These are phyloP conservation scores for Aspergillus uvarum DNA, from an alignment of 2,329 filamentous ascomycete species.

Conservation along the genomic window DNA sequence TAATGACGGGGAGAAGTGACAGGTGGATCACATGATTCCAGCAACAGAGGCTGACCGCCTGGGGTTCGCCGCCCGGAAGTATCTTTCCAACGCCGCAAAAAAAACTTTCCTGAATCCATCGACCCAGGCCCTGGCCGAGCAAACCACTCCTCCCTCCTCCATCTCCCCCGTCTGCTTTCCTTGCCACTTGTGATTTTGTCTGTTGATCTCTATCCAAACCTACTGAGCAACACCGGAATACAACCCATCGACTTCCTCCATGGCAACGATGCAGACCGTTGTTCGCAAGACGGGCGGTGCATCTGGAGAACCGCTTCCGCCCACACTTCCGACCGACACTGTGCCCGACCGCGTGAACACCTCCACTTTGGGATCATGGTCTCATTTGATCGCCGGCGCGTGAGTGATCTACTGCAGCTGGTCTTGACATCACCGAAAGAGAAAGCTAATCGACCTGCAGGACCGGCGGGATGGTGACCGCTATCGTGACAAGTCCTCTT, in stretches of 20 bases:
- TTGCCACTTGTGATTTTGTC: neutral
- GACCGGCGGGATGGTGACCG: slow-evolving; percentile 78
- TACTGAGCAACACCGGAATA: neutral
- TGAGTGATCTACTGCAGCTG: slow-evolving; percentile 22
- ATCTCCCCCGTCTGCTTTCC: neutral
- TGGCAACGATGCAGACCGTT: slow-evolving; percentile 12
- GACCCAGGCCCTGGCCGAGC: neutral
- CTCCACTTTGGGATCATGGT: slow-evolving; percentile 23
- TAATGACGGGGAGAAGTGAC: neutral
- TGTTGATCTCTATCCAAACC: neutral
- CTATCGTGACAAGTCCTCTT: slow-evolving; percentile 86
- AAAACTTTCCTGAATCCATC: slow-evolving; percentile 2
- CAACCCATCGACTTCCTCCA: neutral
- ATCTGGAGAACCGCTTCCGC: slow-evolving; percentile 10
- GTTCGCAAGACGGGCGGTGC: slow-evolving; percentile 6
- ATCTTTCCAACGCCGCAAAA: slow-evolving; percentile 5
- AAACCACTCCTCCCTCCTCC: neutral
- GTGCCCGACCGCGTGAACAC: neutral
- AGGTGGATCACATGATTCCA: slow-evolving; percentile 1
- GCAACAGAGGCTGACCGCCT: slow-evolving; percentile 2
- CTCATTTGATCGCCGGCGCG: slow-evolving; percentile 36
- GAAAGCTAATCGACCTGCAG: slow-evolving; percentile 14
- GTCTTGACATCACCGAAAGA: no score
- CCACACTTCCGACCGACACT: slow-evolving; percentile 11
- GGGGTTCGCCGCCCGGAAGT: slow-evolving; percentile 6